Percentiles rank a stretch among this genome's conserved stretches.
Conservation (phyloP, 495 filamentous ascomycete species). For the Haplographium delicatum region DNA sequence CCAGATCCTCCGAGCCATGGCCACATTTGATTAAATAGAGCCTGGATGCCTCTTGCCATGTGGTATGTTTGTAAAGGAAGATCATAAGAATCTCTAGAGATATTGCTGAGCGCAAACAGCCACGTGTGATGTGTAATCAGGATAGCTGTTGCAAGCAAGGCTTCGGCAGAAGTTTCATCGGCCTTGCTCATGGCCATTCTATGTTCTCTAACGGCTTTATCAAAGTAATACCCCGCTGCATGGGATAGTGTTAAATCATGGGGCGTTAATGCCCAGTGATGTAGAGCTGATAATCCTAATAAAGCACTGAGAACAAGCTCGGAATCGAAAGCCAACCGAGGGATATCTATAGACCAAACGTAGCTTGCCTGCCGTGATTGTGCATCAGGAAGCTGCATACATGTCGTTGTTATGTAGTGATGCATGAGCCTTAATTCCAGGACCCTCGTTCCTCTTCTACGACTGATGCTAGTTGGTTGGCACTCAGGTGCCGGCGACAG, state of each 20-base stretch:
- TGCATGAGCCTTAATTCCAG: conserved; percentile 18
- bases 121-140: conserved; percentile 16
- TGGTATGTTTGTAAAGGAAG: conserved; percentile 7
- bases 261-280: conserved; percentile 13
- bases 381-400: not conserved
- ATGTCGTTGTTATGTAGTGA: conserved; percentile 15
- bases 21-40: conserved; percentile 2
- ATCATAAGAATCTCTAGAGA: not conserved
- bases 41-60: conserved; percentile 6
- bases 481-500: conserved; percentile 28
- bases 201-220: conserved; percentile 11
- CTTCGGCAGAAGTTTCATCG: conserved; percentile 3
- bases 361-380: not conserved
- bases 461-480: not conserved
- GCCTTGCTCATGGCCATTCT: not conserved
- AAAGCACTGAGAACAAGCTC: conserved; percentile 13
- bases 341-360: conserved; percentile 15
- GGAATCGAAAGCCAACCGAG: conserved; percentile 6
- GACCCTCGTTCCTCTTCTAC: conserved; percentile 14
- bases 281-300: conserved; percentile 8
- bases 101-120: not conserved
- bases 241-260: not conserved
- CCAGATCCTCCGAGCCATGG: conserved; percentile 2
- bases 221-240: conserved; percentile 12
- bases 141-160: conserved; percentile 12